Percentiles rank a stretch among this genome's conserved stretches.
Conservation (phyloP, 805 yeast species). For the Ogataea ramenticola region DNA sequence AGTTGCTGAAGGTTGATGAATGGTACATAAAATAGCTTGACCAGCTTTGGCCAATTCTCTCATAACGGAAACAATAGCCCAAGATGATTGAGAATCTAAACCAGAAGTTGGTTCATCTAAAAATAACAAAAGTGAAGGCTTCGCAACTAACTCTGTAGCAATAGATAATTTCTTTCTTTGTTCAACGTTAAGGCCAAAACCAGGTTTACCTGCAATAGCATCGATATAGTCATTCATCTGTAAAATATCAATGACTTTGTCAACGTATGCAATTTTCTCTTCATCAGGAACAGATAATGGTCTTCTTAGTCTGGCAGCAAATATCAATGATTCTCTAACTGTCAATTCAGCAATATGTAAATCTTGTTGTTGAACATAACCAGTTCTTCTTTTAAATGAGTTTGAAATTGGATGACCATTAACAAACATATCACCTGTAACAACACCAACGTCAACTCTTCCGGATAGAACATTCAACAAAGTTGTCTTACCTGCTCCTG, state of each 20-base stretch:
- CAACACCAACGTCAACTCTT: constrained; percentile 43
- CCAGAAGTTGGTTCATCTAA: constrained; percentile 60
- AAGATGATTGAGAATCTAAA: constrained; percentile 50
- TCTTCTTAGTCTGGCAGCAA: constrained; percentile 44
- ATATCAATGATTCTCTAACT: constrained; percentile 42
- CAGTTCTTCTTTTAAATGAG: constrained; percentile 47
- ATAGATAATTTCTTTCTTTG: constrained; percentile 47
- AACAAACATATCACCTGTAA: constrained; percentile 50
- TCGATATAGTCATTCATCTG: constrained; percentile 41
- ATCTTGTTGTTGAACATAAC: constrained; percentile 53
- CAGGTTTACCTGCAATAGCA: constrained; percentile 40
- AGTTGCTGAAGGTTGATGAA: constrained; percentile 43
- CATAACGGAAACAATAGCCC: constrained; percentile 49
- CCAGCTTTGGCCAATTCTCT: constrained; percentile 44
- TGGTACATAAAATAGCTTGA: constrained; percentile 53
- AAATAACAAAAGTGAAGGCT: constrained; percentile 44
- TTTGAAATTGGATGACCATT: constrained; percentile 41
- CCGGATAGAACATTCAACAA: constrained; percentile 45
- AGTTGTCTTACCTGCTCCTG: constrained; percentile 62
- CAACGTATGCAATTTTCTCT: constrained; percentile 39
- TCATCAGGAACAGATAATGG: constrained; percentile 30
- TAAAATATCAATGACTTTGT: constrained; percentile 31
- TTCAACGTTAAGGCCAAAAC: constrained; percentile 46
- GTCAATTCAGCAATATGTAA: constrained; percentile 42
- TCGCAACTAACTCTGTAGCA: constrained; percentile 50